These are phyloP conservation scores for Galerina marginata DNA, from an alignment of 768 basidiomycete genomes.

Conservation along the genomic window DNA sequence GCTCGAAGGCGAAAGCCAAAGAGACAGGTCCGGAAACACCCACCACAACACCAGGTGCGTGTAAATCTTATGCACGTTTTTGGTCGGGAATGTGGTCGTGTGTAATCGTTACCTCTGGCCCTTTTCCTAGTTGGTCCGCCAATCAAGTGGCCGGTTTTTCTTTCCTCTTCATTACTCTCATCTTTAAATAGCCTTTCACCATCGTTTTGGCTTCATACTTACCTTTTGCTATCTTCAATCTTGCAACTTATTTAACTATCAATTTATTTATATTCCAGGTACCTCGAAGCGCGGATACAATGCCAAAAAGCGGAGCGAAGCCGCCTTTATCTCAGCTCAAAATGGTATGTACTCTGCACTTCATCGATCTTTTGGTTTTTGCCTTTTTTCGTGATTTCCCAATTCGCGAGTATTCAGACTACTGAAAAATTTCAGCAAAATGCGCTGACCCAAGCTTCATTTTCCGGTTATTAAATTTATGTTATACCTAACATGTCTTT, in stretches of 20 bases:
- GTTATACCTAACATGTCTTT: neutral
- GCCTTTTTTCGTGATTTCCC: neutral
- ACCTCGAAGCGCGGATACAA: constrained; percentile 71
- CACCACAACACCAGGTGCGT: constrained; percentile 28
- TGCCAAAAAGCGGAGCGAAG: constrained; percentile 75
- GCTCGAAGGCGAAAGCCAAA: constrained; percentile 50
- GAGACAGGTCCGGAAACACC: constrained; percentile 34
- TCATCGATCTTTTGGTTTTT: neutral
- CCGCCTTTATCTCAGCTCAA: constrained; percentile 66
- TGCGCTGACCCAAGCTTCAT: neutral
- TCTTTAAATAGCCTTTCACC: constrained; percentile 17
- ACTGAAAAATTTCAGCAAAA: no score
- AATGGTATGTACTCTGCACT: constrained; percentile 52
- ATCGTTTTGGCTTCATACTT: neutral
- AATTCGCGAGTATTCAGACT: neutral
- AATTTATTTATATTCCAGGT: constrained; percentile 27
- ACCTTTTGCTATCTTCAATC: constrained; percentile 8
- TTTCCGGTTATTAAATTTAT: neutral
- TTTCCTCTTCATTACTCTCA: constrained; percentile 1
- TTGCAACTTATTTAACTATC: constrained; percentile 1
- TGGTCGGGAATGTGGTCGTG: constrained; percentile 2
- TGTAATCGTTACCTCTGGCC: constrained; percentile 8
- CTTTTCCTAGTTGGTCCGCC: constrained; percentile 1
- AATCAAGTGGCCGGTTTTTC: constrained; percentile 4
- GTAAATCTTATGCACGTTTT: constrained; percentile 16